phyloP scores from a whole-genome alignment of 1,284 basidiomycete species.

The Microbotryomycetes sp. region DNA sequence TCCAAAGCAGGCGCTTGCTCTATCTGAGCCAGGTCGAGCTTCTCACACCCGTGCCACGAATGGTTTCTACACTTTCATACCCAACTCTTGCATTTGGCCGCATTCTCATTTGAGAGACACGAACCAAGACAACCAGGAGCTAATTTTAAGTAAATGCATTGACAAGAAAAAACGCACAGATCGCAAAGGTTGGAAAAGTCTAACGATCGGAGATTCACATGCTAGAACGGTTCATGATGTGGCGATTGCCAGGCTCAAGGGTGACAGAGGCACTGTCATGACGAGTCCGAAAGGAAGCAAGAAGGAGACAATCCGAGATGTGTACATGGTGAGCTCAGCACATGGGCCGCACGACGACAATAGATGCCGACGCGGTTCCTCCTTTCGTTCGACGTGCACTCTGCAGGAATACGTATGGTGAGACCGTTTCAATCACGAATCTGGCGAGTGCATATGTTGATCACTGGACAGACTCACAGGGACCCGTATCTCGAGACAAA shows the following conservation, averaged over 20 bases:
- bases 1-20: background rate
- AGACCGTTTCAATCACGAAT: background rate
- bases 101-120: slow-evolving; percentile 1
- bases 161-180: background rate
- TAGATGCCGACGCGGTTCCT: too few relatives aligned
- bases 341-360: background rate
- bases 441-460: too few relatives aligned
- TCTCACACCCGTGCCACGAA: background rate
- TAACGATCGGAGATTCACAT: background rate
- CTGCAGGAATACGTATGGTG: slow-evolving; percentile 6
- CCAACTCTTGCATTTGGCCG: background rate
- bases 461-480: background rate
- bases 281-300: slow-evolving; percentile 1
- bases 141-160: background rate
- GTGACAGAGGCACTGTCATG: background rate
- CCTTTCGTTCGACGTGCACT: background rate
- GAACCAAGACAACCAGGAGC: too few relatives aligned
- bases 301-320: background rate
- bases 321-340: slow-evolving; percentile 3
- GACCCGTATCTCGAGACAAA: slow-evolving; percentile 2
- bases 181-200: background rate
- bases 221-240: background rate
- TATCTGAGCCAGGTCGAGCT: background rate
- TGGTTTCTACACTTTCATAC: slow-evolving; percentile 5
- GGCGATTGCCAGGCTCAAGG: background rate